A percentile compares a stretch with the other conserved stretches of the same genome.
Conservation (phyloP, 2,329 filamentous ascomycete genomes). For the Cytospora schulzeri region DNA sequence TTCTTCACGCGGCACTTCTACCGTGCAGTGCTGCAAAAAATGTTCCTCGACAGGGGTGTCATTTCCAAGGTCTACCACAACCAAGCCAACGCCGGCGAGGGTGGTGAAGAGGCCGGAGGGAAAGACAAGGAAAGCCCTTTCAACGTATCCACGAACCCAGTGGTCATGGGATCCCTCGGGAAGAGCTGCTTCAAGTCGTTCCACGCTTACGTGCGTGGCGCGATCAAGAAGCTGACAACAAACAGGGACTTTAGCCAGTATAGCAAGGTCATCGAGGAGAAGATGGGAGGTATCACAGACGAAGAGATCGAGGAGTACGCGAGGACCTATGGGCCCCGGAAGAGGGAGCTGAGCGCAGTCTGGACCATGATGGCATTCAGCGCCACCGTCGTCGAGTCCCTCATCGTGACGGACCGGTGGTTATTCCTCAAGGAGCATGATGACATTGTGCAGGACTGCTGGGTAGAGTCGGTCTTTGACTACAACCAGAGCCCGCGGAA, state of each 20-base stretch:
- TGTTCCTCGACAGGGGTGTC: constrained; percentile 85
- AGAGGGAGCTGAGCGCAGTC: constrained; percentile 80
- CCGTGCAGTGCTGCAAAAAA: constrained; percentile 83
- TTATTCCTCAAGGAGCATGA: constrained; percentile 78
- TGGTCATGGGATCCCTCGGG: constrained; percentile 83
- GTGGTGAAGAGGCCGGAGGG: too few species aligned
- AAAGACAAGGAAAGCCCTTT: constrained; percentile 44
- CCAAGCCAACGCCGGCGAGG: constrained; percentile 24
- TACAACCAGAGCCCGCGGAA: constrained; percentile 86
- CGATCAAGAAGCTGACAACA: constrained; percentile 71
- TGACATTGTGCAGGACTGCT: constrained; percentile 70
- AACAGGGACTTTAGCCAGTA: constrained; percentile 58
- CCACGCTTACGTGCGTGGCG: constrained; percentile 75
- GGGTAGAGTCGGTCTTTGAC: constrained; percentile 94
- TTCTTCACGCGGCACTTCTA: constrained; percentile 96
- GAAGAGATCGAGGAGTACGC: constrained; percentile 76
- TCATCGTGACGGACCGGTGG: constrained; percentile 91
- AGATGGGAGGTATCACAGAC: constrained; percentile 70
- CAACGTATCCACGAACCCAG: constrained; percentile 68
- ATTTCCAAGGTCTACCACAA: constrained; percentile 61
- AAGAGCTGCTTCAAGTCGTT: constrained; percentile 81
- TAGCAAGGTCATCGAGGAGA: constrained; percentile 62
- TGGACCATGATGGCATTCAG: constrained; percentile 98
- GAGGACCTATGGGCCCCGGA: constrained; percentile 61
- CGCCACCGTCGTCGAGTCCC: constrained; percentile 82